Evolutionary conservation across 108 stramenopile species (phyloP).

Genomic region (Parietichytrium sp.): DNA sequence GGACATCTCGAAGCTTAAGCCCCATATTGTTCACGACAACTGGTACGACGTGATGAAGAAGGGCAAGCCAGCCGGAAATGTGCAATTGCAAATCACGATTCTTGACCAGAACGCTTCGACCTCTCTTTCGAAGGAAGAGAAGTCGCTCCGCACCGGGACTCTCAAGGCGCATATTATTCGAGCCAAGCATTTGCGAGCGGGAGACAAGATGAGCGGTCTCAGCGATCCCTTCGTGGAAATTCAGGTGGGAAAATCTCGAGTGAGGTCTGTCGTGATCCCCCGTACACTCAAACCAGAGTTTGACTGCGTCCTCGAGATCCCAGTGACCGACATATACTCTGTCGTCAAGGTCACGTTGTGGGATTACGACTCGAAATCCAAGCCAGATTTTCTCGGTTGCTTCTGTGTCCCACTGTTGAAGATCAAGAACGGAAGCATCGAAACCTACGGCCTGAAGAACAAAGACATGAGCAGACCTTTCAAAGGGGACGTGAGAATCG

Average conservation of each 20-base stretch:
- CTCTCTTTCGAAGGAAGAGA: background rate
- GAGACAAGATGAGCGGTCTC: background rate
- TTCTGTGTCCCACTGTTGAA: background rate
- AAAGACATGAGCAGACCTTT: background rate
- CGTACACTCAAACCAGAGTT: background rate
- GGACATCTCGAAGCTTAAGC: background rate
- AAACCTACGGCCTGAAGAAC: background rate
- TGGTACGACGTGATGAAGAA: background rate
- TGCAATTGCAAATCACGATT: conserved; percentile 18
- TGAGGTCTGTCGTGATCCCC: background rate
- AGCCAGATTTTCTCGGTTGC: background rate
- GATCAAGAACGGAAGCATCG: background rate
- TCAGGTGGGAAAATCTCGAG: background rate
- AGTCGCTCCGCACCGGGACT: background rate
- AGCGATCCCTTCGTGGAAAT: conserved; percentile 7
- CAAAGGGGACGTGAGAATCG: conserved; percentile 6
- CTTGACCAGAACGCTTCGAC: background rate
- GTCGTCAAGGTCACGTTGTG: background rate
- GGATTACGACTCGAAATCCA: background rate
- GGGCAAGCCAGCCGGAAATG: background rate
- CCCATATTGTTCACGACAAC: conserved; percentile 15
- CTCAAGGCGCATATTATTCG: background rate
- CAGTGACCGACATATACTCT: conserved; percentile 5
- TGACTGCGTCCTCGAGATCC: background rate
- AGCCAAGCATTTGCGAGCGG: background rate